Base-by-base conservation (phyloP, 1,139 yeast genomes). In the Scheffersomyces cryptocercus region DNA sequence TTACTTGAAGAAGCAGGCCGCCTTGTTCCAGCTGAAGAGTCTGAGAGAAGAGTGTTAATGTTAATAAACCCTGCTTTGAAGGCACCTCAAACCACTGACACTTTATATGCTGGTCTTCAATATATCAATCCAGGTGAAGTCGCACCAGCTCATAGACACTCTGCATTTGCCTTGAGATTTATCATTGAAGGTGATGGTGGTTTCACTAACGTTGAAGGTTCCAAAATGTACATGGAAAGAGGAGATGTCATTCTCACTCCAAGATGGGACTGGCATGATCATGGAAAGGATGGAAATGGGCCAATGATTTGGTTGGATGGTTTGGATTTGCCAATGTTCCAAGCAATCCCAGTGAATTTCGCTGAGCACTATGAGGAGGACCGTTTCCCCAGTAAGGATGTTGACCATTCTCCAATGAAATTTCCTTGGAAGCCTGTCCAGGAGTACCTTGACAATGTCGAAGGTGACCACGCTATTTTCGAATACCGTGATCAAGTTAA, bases 291-390 rank as follows among this genome's bases (percentile, higher is more conserved):
- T 33, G 61, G 61, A 5, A 35, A 40, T 15, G 60, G 59, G n/a
- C 56, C 60, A 5, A 56, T 56, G 60, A 52, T 56, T 33, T 56
- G 61, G 61, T 46, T 56, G 8, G 61, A 56, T 36, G 61, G 61
- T 9, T 47, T 56, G 8, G 61, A 56, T 37, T 50, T 56, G 31
- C 61, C 61, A 28, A 53, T 56, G 41, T 56, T 56, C 48, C 59
- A 56, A 41, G 45, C 53, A 5, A 48, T 56, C 16, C 61, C 61
- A 14, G 59, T 56, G n/a, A 56, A 56, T 42, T 56, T 56, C 44
- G 58, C 61, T 33, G 58, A 56, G 35, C 49, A 47, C 20, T 56
- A 55, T 39, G 43, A 47, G 8, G 50, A 50, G 33, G 50, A 48
- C n/a, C 39, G 53, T 15, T 56, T 47, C 40, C 61, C 61, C 6